Base-by-base conservation (phyloP, 1,284 basidiomycete species). In the Kwoniella shivajii region DNA sequence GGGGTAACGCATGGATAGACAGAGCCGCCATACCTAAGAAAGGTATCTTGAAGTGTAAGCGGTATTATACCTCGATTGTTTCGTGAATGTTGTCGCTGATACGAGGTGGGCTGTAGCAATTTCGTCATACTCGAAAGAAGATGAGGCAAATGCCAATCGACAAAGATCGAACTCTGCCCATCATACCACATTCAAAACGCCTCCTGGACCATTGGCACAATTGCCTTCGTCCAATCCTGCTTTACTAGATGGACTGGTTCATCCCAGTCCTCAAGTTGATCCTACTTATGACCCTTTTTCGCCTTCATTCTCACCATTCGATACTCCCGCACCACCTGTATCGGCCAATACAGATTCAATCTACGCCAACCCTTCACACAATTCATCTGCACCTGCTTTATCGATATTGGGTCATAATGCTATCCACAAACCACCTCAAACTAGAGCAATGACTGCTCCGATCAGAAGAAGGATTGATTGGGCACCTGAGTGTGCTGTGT, bases 401-500 rank as follows among this genome's bases (percentile, higher is more conserved):
- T 88, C 89, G 16, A 67, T 78, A 78, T 53, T 83, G 84, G 46
- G 84, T 39, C 63, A 47, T 4, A 41, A 46, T 26, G 50, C 20
- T 39, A 50, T 48, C 52, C 16, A 27, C 24, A 84, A 86, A n/a
- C 52, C 52, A 30, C 60, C 56, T 6, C 52, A 61, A 13, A 50
- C 55, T 11, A 34, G 71, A 42, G 57, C 55, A 18, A 73, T 74
- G 72, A 74, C 74, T 18, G 73, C 59, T 1, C 73, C 73, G 1
- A 30, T 43, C 11, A 56, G 62, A 13, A 92, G 90, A 76, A 82
- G 84, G 48, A 79, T 97, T 34, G 84, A 88, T 51, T 99, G 97
- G 80, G 93, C 94, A 30, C 88, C 86, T 44, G 93, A 92, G 73
- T 81, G 96, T 70, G 91, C 90, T 31, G 90, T 97, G 49, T 97